A percentile compares a stretch with the other conserved stretches of the same genome.
Evolutionary conservation across 208 protist genomes (phyloP).

Genomic region (Leishmania tarentolae): DNA sequence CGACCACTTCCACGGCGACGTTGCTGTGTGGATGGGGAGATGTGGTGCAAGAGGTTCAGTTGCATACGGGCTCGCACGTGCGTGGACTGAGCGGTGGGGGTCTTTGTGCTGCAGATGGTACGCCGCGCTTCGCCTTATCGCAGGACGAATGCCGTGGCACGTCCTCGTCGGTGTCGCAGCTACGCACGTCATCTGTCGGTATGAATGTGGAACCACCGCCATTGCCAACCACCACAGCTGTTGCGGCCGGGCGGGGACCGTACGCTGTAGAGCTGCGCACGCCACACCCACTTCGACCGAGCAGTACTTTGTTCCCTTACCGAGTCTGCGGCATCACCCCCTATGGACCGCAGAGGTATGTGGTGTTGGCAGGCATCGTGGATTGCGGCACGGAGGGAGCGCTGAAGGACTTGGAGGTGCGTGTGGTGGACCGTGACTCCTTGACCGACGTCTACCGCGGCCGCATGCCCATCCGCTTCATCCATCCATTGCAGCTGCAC

Average conservation of each 20-base stretch:
- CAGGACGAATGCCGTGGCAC: neutral
- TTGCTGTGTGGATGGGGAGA: conserved; percentile 73
- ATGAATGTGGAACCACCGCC: neutral
- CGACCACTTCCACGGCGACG: conserved; percentile 2
- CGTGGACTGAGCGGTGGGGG: neutral
- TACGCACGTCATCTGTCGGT: neutral
- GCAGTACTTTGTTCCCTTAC: conserved; percentile 39
- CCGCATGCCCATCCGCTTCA: conserved; percentile 47
- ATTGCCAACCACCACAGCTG: neutral
- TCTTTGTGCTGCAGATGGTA: neutral
- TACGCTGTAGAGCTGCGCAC: conserved; percentile 23
- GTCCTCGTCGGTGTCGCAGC: neutral
- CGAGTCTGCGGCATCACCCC: conserved; percentile 69
- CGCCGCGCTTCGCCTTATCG: neutral
- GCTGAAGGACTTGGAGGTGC: conserved; percentile 66
- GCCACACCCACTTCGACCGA: conserved; percentile 20
- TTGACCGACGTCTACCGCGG: conserved; percentile 59
- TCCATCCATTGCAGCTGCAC: conserved; percentile 67
- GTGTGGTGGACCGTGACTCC: conserved; percentile 59
- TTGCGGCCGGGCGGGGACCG: neutral
- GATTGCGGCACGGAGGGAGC: conserved; percentile 37
- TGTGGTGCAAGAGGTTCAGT: conserved; percentile 58
- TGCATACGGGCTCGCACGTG: conserved; percentile 11
- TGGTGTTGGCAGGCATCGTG: conserved; percentile 49
- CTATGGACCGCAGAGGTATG: conserved; percentile 52